phyloP scores from a whole-genome alignment of 306 rosid species.

The Potentilla sterilis region DNA sequence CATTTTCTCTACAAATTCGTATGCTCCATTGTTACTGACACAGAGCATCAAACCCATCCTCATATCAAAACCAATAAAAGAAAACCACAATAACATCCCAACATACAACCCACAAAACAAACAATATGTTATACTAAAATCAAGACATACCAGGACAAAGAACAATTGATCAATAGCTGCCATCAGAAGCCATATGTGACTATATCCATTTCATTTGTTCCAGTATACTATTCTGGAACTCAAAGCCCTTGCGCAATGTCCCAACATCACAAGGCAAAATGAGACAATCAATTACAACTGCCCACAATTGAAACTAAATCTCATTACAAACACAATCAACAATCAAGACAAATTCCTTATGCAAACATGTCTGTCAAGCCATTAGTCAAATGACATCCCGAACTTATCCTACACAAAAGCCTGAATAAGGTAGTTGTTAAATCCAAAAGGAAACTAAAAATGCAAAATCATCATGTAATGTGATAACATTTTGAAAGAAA shows the following conservation, averaged over 20 bases:
- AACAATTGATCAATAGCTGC: conserved; percentile 8
- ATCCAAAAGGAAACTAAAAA: background rate
- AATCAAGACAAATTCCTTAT: background rate
- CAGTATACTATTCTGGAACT: conserved; percentile 33
- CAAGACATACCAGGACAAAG: no score
- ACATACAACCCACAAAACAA: no score
- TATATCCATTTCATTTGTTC: conserved; percentile 37
- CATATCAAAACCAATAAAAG: no score
- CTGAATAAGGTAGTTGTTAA: background rate
- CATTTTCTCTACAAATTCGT: no score
- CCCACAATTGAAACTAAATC: background rate
- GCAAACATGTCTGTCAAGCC: background rate
- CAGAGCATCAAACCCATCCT: no score
- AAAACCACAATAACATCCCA: no score
- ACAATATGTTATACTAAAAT: no score
- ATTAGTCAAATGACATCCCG: background rate
- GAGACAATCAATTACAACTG: conserved; percentile 10
- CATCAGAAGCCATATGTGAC: conserved; percentile 53
- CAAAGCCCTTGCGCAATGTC: conserved; percentile 60
- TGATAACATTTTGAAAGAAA: background rate
- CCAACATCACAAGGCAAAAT: conserved; percentile 49
- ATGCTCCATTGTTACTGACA: no score
- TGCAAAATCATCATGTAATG: background rate
- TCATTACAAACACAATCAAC: background rate
- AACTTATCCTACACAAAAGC: background rate